Base-by-base conservation (phyloP, 768 basidiomycete genomes). In the Boletus reticuloceps region DNA sequence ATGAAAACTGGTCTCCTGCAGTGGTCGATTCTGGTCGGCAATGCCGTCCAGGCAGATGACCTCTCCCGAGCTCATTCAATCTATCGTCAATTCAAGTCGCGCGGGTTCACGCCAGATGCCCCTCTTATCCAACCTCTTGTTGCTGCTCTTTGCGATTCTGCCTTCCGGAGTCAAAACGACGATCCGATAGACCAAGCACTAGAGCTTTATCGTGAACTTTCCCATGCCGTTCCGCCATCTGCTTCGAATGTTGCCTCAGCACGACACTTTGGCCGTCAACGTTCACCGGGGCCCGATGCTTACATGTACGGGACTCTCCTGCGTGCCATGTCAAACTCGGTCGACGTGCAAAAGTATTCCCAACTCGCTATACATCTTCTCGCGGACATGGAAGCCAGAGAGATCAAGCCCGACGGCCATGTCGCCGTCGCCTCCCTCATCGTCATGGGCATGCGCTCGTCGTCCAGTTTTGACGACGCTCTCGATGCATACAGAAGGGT, bases 391-490 rank as follows among this genome's bases (percentile, higher is more conserved):
- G 75, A 82, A 41, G 51, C 62, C 5, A 79, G 82, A 34, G 67
- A 74, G 6, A 65, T 91, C 22, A 64, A 76, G 0, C 64, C 75
- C 60, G 69, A 79, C 52, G 72, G 78, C 53, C 77, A 76, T 36
- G 63, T 77, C 59, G 75, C 80, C 19, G 63, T 74, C 13, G 75
- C 82, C 6, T 79, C 82, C 3, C 70, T 82, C 37, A 77, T 87
- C 42, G 77, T 88, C 48, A 70, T 89, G 43, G 79, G 83, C 45
- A 92, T 95, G 85, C 80, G 81, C 25, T 72, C 75, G n/a, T 73
- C 83, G 2, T 63, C 77, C 2, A 77, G 66, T 40, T 78, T 82
- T 45, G 74, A 80, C 25, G 81, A 83, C 13, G 89, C 91, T 0
- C 80, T 89, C 51, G 71, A 79, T 16, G 74, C 80, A 0, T 96